These are phyloP conservation scores for Pezicula radicicola DNA, from an alignment of 2,329 filamentous ascomycete genomes.

Conservation along the genomic window DNA sequence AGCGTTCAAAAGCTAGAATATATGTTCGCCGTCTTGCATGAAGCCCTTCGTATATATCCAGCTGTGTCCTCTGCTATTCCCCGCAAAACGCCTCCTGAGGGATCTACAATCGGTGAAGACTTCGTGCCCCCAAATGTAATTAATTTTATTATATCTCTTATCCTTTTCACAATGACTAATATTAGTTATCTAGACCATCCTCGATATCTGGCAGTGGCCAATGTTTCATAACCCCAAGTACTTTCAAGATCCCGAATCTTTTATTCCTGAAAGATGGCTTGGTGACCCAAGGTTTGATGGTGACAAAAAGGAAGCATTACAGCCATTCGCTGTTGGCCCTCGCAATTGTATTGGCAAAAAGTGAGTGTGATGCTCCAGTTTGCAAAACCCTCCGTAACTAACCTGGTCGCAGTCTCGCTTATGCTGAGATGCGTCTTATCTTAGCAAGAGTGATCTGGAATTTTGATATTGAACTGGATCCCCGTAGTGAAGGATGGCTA, in stretches of 20 bases:
- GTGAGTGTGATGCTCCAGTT: background rate
- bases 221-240: background rate
- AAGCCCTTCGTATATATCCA: background rate
- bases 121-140: background rate
- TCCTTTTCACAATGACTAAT: background rate
- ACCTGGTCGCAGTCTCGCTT: background rate
- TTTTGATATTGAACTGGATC: conserved; percentile 6
- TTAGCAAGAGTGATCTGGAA: conserved; percentile 6
- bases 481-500: background rate
- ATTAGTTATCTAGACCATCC: background rate
- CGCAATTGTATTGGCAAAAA: conserved; percentile 1
- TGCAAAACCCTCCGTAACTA: background rate
- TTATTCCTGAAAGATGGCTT: conserved; percentile 1
- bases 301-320: background rate
- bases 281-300: background rate
- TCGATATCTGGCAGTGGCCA: too few relatives aligned
- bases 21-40: conserved; percentile 29
- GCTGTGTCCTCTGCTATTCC: background rate
- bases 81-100: background rate
- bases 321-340: conserved; percentile 1
- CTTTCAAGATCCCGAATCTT: background rate
- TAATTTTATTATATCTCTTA: too few relatives aligned
- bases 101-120: background rate
- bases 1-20: conserved; percentile 27
- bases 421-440: conserved; percentile 4